A percentile compares a stretch with the other conserved stretches of the same genome.
Conservation (phyloP, 2,329 filamentous ascomycete genomes). For the Thielaviopsis punctulata region DNA sequence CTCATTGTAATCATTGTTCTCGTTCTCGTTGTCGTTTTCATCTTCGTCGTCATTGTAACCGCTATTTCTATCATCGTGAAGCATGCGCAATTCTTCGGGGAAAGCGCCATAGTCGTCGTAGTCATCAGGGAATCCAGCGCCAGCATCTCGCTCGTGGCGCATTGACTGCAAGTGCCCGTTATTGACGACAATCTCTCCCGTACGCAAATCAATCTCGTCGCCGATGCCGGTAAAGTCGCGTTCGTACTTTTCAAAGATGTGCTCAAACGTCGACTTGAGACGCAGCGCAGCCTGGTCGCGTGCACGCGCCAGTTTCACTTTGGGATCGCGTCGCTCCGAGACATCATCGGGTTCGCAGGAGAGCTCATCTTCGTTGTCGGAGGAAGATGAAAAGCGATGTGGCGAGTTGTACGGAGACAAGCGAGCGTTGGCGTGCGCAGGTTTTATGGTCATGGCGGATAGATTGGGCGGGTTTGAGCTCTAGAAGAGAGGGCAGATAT, state of each 20-base stretch:
- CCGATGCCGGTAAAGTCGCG: slow-evolving; percentile 67
- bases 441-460: not conserved
- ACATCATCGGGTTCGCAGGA: slow-evolving; percentile 30
- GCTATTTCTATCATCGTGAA: slow-evolving; percentile 11
- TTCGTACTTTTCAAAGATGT: slow-evolving; percentile 78
- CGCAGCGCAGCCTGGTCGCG: slow-evolving; percentile 50
- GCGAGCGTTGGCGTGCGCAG: not conserved
- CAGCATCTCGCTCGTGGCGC: slow-evolving; percentile 38
- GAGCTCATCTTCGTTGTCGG: slow-evolving; percentile 30
- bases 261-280: slow-evolving; percentile 70
- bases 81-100: slow-evolving; percentile 11
- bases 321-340: slow-evolving; percentile 30
- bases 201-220: slow-evolving; percentile 76
- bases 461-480: not conserved
- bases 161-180: slow-evolving; percentile 61
- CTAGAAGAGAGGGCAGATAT: not conserved
- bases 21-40: slow-evolving; percentile 21
- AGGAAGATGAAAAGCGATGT: slow-evolving; percentile 6
- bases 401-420: not conserved
- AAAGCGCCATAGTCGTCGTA: slow-evolving; percentile 11
- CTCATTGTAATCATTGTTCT: slow-evolving; percentile 17
- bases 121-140: slow-evolving; percentile 18
- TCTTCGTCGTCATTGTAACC: slow-evolving; percentile 21
- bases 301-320: slow-evolving; percentile 40
- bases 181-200: slow-evolving; percentile 69